Evolutionary conservation across 2,329 filamentous ascomycete species (phyloP).

Genomic region (Hymenoscyphus fraxineus): DNA sequence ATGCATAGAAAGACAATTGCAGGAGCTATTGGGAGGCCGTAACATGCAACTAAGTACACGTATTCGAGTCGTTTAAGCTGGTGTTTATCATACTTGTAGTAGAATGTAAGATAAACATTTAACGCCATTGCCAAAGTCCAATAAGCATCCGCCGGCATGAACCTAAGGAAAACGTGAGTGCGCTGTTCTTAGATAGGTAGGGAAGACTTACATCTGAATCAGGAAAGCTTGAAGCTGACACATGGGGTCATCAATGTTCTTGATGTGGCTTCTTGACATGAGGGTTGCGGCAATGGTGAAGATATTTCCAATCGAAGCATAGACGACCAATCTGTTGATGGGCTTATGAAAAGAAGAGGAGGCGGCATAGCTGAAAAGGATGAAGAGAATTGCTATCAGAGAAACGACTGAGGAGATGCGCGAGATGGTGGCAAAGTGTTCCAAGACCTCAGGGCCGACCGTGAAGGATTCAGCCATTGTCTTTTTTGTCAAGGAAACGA

Average conservation of each 20-base stretch:
- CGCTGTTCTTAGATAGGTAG: background rate
- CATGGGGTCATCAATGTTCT: slow-evolving; percentile 20
- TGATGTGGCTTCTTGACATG: slow-evolving; percentile 61
- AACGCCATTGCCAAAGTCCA: slow-evolving; percentile 80
- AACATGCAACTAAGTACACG: slow-evolving; percentile 66
- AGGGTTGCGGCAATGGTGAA: slow-evolving; percentile 73
- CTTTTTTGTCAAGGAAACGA: background rate
- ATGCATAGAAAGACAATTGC: slow-evolving; percentile 67
- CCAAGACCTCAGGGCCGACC: background rate
- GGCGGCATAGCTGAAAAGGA: slow-evolving; percentile 61
- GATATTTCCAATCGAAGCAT: slow-evolving; percentile 77
- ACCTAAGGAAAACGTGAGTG: slow-evolving; percentile 47
- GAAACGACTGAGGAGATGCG: slow-evolving; percentile 68
- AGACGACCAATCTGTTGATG: slow-evolving; percentile 84
- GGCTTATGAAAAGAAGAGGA: slow-evolving; percentile 69
- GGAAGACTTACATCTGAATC: slow-evolving; percentile 68
- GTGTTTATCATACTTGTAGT: slow-evolving; percentile 64
- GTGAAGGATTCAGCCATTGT: background rate
- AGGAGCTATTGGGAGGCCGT: slow-evolving; percentile 68
- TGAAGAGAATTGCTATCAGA: slow-evolving; percentile 65
- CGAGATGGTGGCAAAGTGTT: slow-evolving; percentile 55
- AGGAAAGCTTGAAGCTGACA: slow-evolving; percentile 75
- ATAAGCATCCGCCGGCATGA: slow-evolving; percentile 70
- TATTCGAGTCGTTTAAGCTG: slow-evolving; percentile 65
- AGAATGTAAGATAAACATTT: slow-evolving; percentile 81